A percentile compares a stretch with the other conserved stretches of the same genome.
Conservation (phyloP, 257 asterid genomes). For the Vinca minor region DNA sequence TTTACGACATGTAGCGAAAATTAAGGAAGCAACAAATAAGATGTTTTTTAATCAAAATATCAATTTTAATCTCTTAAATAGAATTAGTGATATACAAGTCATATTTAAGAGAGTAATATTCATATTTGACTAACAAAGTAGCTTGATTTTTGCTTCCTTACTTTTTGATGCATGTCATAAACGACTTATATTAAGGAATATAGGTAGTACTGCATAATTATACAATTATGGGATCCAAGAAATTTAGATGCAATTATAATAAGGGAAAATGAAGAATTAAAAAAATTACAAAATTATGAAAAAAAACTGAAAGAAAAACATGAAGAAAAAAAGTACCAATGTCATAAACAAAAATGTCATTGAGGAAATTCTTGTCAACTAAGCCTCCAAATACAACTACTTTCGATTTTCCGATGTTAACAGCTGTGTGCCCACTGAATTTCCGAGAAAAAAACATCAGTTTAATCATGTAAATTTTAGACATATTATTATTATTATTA, state of each 20-base stretch:
- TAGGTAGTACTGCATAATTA: neutral
- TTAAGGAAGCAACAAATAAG: too few relatives aligned
- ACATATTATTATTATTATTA: too few relatives aligned
- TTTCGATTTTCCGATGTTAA: constrained; percentile 85
- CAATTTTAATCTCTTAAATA: too few relatives aligned
- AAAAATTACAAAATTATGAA: neutral
- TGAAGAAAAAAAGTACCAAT: constrained; percentile 39
- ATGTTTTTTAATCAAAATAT: too few relatives aligned
- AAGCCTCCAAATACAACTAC: constrained; percentile 80
- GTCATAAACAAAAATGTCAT: constrained; percentile 65
- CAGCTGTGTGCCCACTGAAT: constrained; percentile 87
- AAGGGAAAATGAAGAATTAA: neutral
- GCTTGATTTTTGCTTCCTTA: too few relatives aligned
- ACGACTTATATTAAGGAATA: too few relatives aligned
- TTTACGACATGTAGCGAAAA: too few relatives aligned
- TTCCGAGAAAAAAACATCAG: constrained; percentile 8
- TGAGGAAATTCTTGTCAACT: constrained; percentile 73
- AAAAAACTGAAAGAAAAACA: neutral
- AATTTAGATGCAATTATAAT: neutral
- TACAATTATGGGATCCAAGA: neutral
- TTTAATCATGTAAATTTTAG: constrained; percentile 1
- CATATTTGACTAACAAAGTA: too few relatives aligned
- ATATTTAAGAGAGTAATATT: too few relatives aligned
- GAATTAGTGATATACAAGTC: too few relatives aligned
- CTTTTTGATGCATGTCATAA: too few relatives aligned